These are phyloP conservation scores for Chrysanthemum lavandulifolium DNA, from an alignment of 129 eudicot genomes.

Conservation along the genomic window DNA sequence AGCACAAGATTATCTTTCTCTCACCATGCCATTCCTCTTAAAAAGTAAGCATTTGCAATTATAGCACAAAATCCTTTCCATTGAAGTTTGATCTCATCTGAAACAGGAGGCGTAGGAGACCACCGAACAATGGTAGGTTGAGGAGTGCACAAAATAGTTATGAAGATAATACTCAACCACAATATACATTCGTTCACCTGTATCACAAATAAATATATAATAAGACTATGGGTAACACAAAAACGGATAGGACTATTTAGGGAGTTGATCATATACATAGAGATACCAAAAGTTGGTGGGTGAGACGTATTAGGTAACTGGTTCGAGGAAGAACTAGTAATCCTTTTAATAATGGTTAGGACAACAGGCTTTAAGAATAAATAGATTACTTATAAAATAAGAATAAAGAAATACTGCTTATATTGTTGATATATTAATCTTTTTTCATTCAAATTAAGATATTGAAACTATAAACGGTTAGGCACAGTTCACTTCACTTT, in stretches of 20 bases:
- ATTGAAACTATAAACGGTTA: too few relatives aligned
- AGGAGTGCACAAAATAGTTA: slow-evolving; percentile 94
- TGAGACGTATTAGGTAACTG: too few relatives aligned
- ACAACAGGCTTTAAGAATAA: too few relatives aligned
- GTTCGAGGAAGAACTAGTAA: too few relatives aligned
- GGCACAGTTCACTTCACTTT: too few relatives aligned
- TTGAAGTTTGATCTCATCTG: slow-evolving; percentile 69
- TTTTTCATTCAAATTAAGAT: too few relatives aligned
- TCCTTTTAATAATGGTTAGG: too few relatives aligned
- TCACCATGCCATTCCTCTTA: slow-evolving; percentile 99
- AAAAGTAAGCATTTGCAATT: slow-evolving; percentile 87
- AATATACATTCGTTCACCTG: slow-evolving; percentile 96
- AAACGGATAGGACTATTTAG: not conserved
- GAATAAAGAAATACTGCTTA: too few relatives aligned
- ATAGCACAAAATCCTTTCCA: slow-evolving; percentile 98
- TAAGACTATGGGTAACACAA: not conserved
- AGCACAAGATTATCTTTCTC: slow-evolving; percentile 26
- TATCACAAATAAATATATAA: slow-evolving; percentile 10
- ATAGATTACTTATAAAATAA: too few relatives aligned
- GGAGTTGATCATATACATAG: too few relatives aligned
- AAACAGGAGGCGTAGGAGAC: slow-evolving; percentile 83
- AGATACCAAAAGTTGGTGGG: too few relatives aligned
- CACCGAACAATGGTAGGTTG: slow-evolving; percentile 94
- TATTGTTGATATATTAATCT: too few relatives aligned
- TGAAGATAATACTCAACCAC: slow-evolving; percentile 90